phyloP scores from a whole-genome alignment of 2,329 filamentous ascomycete species.

The Drechslera avenae region DNA sequence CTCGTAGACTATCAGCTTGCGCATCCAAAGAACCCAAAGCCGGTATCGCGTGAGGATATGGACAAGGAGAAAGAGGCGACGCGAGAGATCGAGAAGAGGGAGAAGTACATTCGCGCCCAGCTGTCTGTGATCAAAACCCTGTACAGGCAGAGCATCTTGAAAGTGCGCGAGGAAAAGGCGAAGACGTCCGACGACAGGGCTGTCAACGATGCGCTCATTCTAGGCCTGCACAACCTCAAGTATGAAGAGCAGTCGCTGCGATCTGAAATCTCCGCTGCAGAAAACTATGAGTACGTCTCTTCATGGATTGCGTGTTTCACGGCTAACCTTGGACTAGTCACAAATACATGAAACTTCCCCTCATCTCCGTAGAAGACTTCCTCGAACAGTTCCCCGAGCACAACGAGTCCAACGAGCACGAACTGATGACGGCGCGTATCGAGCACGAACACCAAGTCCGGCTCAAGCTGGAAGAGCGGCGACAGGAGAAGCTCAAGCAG shows the following conservation, averaged over 20 bases:
- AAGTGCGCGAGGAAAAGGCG: conserved; percentile 83
- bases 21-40: conserved; percentile 30
- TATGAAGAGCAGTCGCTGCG: conserved; percentile 93
- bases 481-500: conserved; percentile 66
- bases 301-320: not conserved
- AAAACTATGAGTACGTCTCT: conserved; percentile 80
- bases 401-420: conserved; percentile 72
- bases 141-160: conserved; percentile 80
- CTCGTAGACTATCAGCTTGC: conserved; percentile 40
- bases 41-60: conserved; percentile 27
- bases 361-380: conserved; percentile 85
- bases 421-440: conserved; percentile 87
- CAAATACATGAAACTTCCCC: conserved; percentile 82
- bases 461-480: conserved; percentile 81
- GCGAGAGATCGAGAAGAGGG: conserved; percentile 47
- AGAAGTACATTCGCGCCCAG: conserved; percentile 79
- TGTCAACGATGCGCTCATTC: conserved; percentile 87
- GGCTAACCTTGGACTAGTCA: conserved; percentile 62
- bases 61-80: conserved; percentile 32
- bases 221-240: conserved; percentile 93
- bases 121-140: conserved; percentile 65
- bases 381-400: conserved; percentile 76
- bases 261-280: conserved; percentile 87
- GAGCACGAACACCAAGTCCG: conserved; percentile 87
- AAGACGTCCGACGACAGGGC: conserved; percentile 84